Base-by-base conservation (phyloP, 2,329 filamentous ascomycete species). In the Eurotiales sp. region DNA sequence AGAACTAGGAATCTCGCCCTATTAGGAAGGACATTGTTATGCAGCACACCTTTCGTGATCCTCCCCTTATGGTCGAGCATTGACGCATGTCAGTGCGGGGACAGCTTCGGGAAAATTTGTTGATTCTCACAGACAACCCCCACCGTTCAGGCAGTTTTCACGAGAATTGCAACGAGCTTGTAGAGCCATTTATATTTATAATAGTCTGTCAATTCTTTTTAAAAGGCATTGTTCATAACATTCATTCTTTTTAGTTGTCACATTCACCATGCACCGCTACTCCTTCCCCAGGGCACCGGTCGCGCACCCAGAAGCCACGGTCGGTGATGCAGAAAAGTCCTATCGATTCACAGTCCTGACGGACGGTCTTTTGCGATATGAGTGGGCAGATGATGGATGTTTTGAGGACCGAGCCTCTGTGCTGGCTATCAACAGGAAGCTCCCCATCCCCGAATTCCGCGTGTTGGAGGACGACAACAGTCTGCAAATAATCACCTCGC, bases 391-490 rank as follows among this genome's bases (percentile, higher is more conserved):
- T 10, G 81, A 85, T 55, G 75, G 77, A 44, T 60, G 69, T 29
- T 86, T 85, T 58, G 83, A 85, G 60, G 81, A 86, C 60, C 76
- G 82, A 4, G 78, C 80, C 0, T 84, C 81, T 0, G 79, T 78
- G 8, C 82, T 85, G 60, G 83, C 82, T n/a, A 71, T 81, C 51
- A 77, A 80, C 55, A 73, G 82, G 22, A 64, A 70, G 10, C 69
- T 79, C 22, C 65, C 73, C 1, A 72, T 77, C 0, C 75, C 75
- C 0, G 61, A 75, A 37, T 82, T 77, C 58, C 71, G 70, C 4
- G 67, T 79, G 43, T 66, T 73, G 49, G 75, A 83, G 17, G 65
- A 64, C 11, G 65, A 74, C 1, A 64, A 73, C 21, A 59, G 64
- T 11, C 68, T 85, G 8, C 75, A 83, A 58, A 82, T 85, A 54